phyloP scores from a whole-genome alignment of 768 basidiomycete species.

The Tricholoma terreum region DNA sequence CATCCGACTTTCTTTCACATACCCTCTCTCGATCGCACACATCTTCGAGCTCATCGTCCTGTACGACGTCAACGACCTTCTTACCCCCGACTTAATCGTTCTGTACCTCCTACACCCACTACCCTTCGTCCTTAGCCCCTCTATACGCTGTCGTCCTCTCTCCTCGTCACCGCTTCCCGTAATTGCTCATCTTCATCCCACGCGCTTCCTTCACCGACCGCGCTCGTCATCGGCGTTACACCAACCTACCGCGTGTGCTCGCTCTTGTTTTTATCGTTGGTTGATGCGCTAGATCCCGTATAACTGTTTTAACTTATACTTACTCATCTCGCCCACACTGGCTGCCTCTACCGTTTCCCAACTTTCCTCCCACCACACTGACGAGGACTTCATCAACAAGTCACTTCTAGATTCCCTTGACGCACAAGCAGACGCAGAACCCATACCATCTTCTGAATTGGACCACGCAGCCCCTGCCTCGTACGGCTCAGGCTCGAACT shows the following conservation, averaged over 20 bases:
- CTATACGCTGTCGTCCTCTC: constrained; percentile 12
- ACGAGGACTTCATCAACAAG: constrained; percentile 86
- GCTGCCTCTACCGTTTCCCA: constrained; percentile 44
- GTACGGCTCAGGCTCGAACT: constrained; percentile 48
- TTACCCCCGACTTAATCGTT: constrained; percentile 18
- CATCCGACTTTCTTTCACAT: constrained; percentile 48
- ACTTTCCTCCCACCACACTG: constrained; percentile 40
- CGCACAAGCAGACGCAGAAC: constrained; percentile 81
- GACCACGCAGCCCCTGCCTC: constrained; percentile 45
- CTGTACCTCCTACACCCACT: constrained; percentile 10
- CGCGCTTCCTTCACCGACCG: constrained; percentile 21
- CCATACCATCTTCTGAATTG: constrained; percentile 50
- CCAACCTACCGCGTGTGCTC: constrained; percentile 10
- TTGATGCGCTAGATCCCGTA: constrained; percentile 31
- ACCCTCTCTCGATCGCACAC: constrained; percentile 46
- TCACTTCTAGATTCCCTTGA: constrained; percentile 80
- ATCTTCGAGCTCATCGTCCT: constrained; percentile 32
- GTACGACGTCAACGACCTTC: constrained; percentile 21
- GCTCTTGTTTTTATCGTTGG: constrained; percentile 16
- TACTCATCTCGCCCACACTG: constrained; percentile 43
- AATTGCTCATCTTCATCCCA: constrained; percentile 17
- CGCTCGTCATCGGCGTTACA: constrained; percentile 8
- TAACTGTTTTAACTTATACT: constrained; percentile 10
- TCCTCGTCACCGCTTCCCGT: constrained; percentile 14
- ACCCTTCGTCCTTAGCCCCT: constrained; percentile 7